A percentile compares a stretch with the other conserved stretches of the same genome.
phyloP scores from a whole-genome alignment of 805 yeast species.

The Cyberlindnera maritima region DNA sequence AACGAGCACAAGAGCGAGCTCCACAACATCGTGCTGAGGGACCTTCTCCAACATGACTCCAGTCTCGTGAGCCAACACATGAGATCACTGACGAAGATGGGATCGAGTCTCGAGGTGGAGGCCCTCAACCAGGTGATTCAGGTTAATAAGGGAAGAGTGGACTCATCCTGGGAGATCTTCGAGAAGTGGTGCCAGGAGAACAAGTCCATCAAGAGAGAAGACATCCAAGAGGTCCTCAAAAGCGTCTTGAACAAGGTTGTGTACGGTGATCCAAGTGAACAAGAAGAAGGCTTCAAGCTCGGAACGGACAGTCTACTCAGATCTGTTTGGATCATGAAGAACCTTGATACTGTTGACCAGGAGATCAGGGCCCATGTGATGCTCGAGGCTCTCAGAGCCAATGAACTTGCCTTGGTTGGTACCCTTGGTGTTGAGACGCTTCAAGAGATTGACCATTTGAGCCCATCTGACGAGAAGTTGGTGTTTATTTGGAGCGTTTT shows the following conservation, averaged over 20 bases:
- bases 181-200: constrained; percentile 24
- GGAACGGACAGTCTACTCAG: constrained; percentile 23
- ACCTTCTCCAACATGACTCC: constrained; percentile 29
- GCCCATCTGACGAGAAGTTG: constrained; percentile 11
- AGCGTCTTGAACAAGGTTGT: constrained; percentile 37
- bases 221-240: constrained; percentile 26
- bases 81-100: constrained; percentile 25
- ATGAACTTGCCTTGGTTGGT: constrained; percentile 10
- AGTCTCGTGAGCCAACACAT: constrained; percentile 32
- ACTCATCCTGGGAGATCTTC: constrained; percentile 47
- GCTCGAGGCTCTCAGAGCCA: constrained; percentile 6
- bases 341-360: constrained; percentile 15
- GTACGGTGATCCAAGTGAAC: constrained; percentile 37
- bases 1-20: constrained; percentile 8
- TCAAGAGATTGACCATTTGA: constrained; percentile 5
- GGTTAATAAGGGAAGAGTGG: constrained; percentile 53
- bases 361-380: constrained; percentile 18
- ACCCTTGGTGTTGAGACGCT: constrained; percentile 15
- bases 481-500: constrained; percentile 9
- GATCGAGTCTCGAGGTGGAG: constrained; percentile 20
- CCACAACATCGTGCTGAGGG: constrained; percentile 21
- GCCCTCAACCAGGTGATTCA: constrained; percentile 35
- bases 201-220: constrained; percentile 7
- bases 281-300: constrained; percentile 31
- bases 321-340: constrained; percentile 25